phyloP scores from a whole-genome alignment of 2,329 filamentous ascomycete genomes.

The Verticillium longisporum region DNA sequence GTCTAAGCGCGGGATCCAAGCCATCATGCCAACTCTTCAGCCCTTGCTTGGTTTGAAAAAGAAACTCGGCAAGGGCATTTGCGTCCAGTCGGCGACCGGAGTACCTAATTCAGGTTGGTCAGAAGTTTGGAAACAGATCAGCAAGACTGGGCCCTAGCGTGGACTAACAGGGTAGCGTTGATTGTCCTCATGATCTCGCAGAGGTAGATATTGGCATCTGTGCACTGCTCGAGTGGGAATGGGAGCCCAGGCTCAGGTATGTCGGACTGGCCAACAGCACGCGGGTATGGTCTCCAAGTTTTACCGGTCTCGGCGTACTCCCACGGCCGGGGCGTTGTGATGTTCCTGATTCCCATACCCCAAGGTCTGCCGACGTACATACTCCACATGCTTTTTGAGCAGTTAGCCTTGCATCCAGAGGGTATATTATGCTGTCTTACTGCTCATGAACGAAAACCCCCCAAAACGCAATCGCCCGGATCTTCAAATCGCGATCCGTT shows the following conservation, averaged over 20 bases:
- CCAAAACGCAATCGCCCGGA: conserved; percentile 11
- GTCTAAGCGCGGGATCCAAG: conserved; percentile 9
- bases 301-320: conserved; percentile 10
- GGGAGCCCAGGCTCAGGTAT: background rate
- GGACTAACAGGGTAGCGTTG: conserved; percentile 15
- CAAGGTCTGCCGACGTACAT: conserved; percentile 15
- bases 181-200: conserved; percentile 16
- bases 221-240: background rate
- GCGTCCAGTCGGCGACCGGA: background rate
- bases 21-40: conserved; percentile 15
- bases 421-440: background rate
- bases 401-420: background rate
- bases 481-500: conserved; percentile 5
- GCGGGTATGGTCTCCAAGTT: conserved; percentile 5
- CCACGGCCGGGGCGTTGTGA: conserved; percentile 16
- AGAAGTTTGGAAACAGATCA: background rate
- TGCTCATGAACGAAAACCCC: conserved; percentile 9
- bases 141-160: background rate
- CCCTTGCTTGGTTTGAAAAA: background rate
- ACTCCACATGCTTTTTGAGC: conserved; percentile 10
- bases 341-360: conserved; percentile 17
- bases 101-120: background rate
- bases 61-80: background rate
- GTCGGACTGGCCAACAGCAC: background rate
- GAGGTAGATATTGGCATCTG: background rate